These are phyloP conservation scores for Neospermospora avenae DNA, from an alignment of 2,329 filamentous ascomycete genomes.

Conservation along the genomic window DNA sequence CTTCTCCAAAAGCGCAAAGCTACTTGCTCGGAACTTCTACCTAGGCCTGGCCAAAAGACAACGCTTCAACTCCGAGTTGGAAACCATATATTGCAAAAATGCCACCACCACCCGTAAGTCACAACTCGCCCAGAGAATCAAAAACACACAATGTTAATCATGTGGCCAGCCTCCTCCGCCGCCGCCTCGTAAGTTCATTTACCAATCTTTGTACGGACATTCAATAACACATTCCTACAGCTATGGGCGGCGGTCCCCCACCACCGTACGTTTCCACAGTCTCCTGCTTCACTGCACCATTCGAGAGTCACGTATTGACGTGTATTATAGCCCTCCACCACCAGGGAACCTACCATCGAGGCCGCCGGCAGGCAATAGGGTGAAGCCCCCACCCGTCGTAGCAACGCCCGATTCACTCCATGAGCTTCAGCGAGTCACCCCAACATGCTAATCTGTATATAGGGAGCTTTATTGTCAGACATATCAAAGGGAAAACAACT, in stretches of 20 bases:
- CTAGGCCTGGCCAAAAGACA: not conserved
- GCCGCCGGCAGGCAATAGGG: conserved; percentile 59
- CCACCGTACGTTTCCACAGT: conserved; percentile 44
- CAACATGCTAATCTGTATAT: conserved; percentile 27
- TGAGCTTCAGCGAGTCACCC: conserved; percentile 24
- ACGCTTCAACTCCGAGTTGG: not conserved
- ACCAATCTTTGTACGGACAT: not conserved
- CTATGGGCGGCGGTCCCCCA: conserved; percentile 53
- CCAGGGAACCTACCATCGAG: conserved; percentile 53
- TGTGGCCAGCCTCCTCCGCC: conserved; percentile 62
- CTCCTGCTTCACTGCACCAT: not conserved
- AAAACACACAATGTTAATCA: not conserved
- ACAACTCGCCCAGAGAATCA: not conserved
- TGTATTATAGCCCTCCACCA: conserved; percentile 53
- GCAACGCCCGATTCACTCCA: conserved; percentile 19
- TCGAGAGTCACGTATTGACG: not conserved
- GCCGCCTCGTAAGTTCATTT: conserved; percentile 39
- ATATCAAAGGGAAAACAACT: conserved; percentile 78
- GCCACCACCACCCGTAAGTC: conserved; percentile 19
- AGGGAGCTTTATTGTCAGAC: conserved; percentile 86
- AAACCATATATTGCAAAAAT: conserved; percentile 9
- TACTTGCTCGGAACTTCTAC: not conserved
- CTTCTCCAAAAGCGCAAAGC: not conserved
- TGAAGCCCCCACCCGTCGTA: conserved; percentile 43
- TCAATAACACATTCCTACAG: conserved; percentile 9